Conservation (phyloP, 1,139 yeast species). For the Debaryomyces sp. region DNA sequence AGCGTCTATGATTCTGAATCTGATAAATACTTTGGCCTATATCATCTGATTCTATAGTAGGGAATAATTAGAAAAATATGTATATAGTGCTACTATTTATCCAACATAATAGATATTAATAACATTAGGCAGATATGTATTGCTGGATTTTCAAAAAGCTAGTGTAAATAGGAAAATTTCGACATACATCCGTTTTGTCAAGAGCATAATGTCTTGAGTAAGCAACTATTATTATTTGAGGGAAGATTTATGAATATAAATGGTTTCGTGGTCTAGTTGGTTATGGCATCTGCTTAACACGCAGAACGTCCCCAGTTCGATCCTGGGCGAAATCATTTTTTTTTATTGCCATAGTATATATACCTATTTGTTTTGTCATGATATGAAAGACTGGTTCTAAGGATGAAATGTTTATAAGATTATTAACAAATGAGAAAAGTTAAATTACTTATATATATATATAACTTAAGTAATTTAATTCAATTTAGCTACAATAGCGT, state of each 20-base stretch:
- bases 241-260: slow-evolving; percentile 7
- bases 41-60: neutral
- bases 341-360: neutral
- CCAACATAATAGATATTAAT: no score
- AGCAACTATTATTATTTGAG: no score
- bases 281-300: slow-evolving; percentile 99
- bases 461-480: slow-evolving; percentile 22
- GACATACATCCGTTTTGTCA: no score
- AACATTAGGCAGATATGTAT: no score
- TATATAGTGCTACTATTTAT: no score
- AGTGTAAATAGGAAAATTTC: no score
- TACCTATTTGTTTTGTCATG: neutral
- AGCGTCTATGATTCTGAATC: neutral
- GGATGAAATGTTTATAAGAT: slow-evolving; percentile 7
- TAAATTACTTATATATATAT: slow-evolving; percentile 3
- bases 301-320: slow-evolving; percentile 99
- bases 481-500: slow-evolving; percentile 74
- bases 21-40: neutral
- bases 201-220: no score
- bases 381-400: neutral
- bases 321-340: slow-evolving; percentile 16
- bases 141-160: no score
- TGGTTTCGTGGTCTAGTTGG: slow-evolving; percentile 91
- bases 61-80: no score
- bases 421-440: slow-evolving; percentile 5